Evolutionary conservation across 768 basidiomycete species (phyloP).

Genomic region (Ramaria rubella): DNA sequence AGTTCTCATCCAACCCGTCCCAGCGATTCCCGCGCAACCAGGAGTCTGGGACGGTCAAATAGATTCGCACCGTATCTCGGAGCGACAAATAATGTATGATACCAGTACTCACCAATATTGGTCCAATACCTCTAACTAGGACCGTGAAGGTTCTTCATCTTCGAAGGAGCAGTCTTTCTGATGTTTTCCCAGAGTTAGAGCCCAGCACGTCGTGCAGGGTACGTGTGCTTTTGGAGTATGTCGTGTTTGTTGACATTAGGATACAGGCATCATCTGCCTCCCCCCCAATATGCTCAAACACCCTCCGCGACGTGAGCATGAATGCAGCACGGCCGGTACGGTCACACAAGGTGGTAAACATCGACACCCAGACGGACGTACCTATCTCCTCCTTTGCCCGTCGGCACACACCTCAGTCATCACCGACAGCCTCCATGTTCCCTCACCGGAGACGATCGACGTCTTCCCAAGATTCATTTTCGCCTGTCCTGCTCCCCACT

Average conservation of each 20-base stretch:
- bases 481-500: constrained; percentile 57
- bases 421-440: constrained; percentile 64
- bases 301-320: not conserved
- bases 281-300: not conserved
- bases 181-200: not conserved
- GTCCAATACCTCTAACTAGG: not conserved
- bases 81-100: not conserved
- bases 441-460: constrained; percentile 25
- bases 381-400: constrained; percentile 79
- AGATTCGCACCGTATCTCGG: constrained; percentile 8
- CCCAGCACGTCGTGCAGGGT: not conserved
- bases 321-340: not conserved
- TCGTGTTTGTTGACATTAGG: not conserved
- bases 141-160: not conserved
- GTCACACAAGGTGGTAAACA: not conserved
- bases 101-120: not conserved
- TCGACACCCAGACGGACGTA: constrained; percentile 3
- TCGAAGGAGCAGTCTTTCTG: constrained; percentile 1
- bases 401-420: constrained; percentile 68
- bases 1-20: not conserved
- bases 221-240: not conserved
- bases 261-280: constrained; percentile 6
- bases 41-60: not conserved
- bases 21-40: not conserved
- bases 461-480: constrained; percentile 29